These are phyloP conservation scores for Phlebopus sp. DNA, from an alignment of 1,284 basidiomycete species.

Conservation along the genomic window DNA sequence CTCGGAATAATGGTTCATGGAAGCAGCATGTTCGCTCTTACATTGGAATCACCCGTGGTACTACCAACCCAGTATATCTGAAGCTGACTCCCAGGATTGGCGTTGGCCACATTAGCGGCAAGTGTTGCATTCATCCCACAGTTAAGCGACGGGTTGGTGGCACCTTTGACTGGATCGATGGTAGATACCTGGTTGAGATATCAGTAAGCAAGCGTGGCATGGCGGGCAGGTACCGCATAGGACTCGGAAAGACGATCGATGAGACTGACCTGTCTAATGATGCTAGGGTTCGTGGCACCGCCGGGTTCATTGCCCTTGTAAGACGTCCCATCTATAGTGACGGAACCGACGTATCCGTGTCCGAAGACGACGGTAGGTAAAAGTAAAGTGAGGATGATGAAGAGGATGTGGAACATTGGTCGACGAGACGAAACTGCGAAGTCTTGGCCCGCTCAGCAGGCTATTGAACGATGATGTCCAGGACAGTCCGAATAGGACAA, in stretches of 20 bases:
- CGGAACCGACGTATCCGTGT: conserved; percentile 30
- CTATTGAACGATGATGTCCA: conserved; percentile 8
- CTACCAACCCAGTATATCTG: conserved; percentile 33
- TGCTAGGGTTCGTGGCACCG: conserved; percentile 22
- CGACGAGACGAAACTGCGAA: background rate
- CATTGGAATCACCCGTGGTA: conserved; percentile 27
- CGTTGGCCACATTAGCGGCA: conserved; percentile 36
- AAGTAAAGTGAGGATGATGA: conserved; percentile 9
- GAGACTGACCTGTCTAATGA: conserved; percentile 32
- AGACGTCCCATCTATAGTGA: conserved; percentile 33
- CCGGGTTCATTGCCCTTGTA: conserved; percentile 33
- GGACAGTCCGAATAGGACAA: conserved; percentile 8
- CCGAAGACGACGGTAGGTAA: conserved; percentile 25
- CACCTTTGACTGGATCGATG: conserved; percentile 41
- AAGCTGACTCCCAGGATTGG: conserved; percentile 39
- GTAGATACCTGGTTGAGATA: conserved; percentile 21
- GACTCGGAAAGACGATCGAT: background rate
- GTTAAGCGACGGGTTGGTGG: conserved; percentile 36
- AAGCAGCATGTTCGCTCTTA: conserved; percentile 14
- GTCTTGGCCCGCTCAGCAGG: conserved; percentile 20
- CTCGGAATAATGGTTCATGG: background rate
- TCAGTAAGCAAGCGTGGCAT: background rate
- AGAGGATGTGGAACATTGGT: conserved; percentile 17
- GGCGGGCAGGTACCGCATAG: background rate
- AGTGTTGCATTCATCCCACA: conserved; percentile 42